Percentiles rank a stretch among this genome's conserved stretches.
Conservation (phyloP, 345 rosid species). For the Syzygium aqueum region DNA sequence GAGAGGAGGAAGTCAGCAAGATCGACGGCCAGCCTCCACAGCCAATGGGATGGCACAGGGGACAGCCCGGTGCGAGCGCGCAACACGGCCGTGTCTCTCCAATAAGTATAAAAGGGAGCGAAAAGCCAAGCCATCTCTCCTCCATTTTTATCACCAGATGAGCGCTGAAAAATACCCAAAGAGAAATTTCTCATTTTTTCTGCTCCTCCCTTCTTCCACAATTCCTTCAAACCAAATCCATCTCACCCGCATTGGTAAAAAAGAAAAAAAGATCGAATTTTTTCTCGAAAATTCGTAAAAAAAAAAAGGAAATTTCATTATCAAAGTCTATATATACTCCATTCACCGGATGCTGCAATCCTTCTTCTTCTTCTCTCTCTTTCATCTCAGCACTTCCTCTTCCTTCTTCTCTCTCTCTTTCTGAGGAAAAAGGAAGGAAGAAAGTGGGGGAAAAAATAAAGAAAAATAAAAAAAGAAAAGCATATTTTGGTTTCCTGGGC, state of each 20-base stretch:
- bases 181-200: neutral
- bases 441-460: neutral
- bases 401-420: constrained; percentile 8
- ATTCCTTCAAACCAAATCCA: neutral
- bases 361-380: neutral
- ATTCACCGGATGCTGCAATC: constrained; percentile 5
- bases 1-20: neutral
- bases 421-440: neutral
- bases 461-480: neutral
- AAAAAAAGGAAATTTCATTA: neutral
- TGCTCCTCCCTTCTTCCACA: neutral
- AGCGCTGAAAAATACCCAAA: neutral
- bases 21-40: neutral
- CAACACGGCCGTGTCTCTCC: neutral
- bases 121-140: neutral
- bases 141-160: neutral
- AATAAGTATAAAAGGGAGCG: neutral
- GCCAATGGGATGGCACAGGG: neutral
- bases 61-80: neutral
- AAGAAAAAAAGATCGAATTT: neutral
- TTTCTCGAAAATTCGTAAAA: neutral
- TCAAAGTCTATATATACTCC: constrained; percentile 28
- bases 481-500: neutral
- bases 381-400: neutral
- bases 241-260: neutral